Base-by-base conservation (phyloP, 176 grass and related monocot genomes). In the Saccharum officinarum region DNA sequence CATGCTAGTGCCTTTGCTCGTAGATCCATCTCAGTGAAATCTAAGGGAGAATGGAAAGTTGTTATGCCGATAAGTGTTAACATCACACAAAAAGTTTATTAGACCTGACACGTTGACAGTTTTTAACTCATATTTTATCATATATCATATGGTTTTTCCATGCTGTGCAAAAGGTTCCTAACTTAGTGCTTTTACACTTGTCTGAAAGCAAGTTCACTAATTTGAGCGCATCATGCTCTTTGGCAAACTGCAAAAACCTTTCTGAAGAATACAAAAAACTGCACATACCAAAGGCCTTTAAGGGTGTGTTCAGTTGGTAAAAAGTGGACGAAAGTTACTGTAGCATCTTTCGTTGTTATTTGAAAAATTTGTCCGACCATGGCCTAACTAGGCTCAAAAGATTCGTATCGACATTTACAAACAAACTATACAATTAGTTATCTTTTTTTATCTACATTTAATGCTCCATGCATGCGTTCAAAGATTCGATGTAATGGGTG, bases 11-110 rank as follows among this genome's bases (percentile, higher is more conserved):
- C 91, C 88, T 96, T n/a, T 96, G 91, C 80, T 96, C 76, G 25
- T 85, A 73, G 46, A 91, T 62, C 94, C 91, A 96, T 26, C 91
- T 87, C 59, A 93, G 63, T 11, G 91, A 89, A 57, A 95, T 82
- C 94, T 95, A 69, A 46, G 64, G 47, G 42, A 69, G 67, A 69
- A 69, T 11, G 7, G 23, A 0, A 67, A 57, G 8, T 79, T 25
- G 17, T 67, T 20, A 3, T 17, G 8, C 39, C 38, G 10, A 22
- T 22, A 22, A 65, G 12, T n/a, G 1, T 30, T 59, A 54, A 82
- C 37, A 36, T 26, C 38, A 30, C 16, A 68, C 36, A 18, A 10
- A 85, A 3, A 42, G 22, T 37, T 68, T 18, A 22, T 70, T 18
- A 22, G 77, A 10, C 1, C 7, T 67, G 44, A 34, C 18, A 69